phyloP scores from a whole-genome alignment of 2,329 filamentous ascomycete genomes.

The Fusarium protoensiforme region DNA sequence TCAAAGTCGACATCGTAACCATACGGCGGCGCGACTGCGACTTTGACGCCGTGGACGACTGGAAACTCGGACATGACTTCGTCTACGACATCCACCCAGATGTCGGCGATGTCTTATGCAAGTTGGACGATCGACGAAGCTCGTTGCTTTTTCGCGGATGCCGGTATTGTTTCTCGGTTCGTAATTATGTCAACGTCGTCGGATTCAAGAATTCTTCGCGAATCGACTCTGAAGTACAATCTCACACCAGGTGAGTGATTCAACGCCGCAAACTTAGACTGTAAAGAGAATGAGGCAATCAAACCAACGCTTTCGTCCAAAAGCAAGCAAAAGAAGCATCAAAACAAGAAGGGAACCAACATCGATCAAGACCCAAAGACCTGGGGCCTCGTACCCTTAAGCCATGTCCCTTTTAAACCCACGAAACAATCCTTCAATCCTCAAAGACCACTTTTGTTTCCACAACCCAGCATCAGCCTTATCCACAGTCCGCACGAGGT shows the following conservation, averaged over 20 bases:
- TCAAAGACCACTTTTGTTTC: background rate
- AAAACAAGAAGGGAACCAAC: background rate
- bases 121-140: background rate
- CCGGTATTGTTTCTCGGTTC: background rate
- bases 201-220: background rate
- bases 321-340: background rate
- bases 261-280: background rate
- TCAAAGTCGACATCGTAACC: slow-evolving; percentile 50
- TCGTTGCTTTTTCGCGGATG: background rate
- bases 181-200: background rate
- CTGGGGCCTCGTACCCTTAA: background rate
- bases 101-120: background rate
- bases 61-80: slow-evolving; percentile 27
- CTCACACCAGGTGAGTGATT: background rate
- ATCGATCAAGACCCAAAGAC: background rate
- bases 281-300: background rate
- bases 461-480: background rate
- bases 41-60: slow-evolving; percentile 26
- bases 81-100: background rate
- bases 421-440: background rate
- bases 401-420: background rate
- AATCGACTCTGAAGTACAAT: background rate
- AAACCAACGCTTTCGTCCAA: background rate
- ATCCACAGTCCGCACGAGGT: background rate
- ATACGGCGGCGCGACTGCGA: slow-evolving; percentile 39